phyloP scores from a whole-genome alignment of 2,329 filamentous ascomycete genomes.

The Pseudogymnoascus sp. region DNA sequence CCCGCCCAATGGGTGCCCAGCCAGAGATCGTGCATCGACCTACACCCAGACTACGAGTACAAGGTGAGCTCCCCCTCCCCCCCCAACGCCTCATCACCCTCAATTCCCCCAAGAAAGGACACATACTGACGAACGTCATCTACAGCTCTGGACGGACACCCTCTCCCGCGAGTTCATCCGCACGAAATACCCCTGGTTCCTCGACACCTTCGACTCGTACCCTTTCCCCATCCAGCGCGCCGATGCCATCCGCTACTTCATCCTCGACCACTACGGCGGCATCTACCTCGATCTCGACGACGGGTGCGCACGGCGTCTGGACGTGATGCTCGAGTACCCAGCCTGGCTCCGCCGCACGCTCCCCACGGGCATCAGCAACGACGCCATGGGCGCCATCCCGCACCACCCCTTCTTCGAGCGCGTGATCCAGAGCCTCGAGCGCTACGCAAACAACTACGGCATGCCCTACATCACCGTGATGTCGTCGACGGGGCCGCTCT shows the following conservation, averaged over 20 bases:
- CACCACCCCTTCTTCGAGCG: conserved; percentile 67
- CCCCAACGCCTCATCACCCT: not conserved
- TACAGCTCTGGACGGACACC: conserved; percentile 67
- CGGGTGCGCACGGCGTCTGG: conserved; percentile 32
- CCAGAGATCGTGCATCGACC: conserved; percentile 57
- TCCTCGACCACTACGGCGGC: conserved; percentile 68
- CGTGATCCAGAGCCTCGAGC: conserved; percentile 58
- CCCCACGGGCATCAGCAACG: conserved; percentile 74
- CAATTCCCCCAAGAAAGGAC: not conserved
- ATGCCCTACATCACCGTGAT: conserved; percentile 66
- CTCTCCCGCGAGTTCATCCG: conserved; percentile 63
- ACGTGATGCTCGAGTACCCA: conserved; percentile 60
- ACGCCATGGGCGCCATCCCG: conserved; percentile 66
- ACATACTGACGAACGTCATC: not conserved
- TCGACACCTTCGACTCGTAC: conserved; percentile 67
- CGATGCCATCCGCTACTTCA: conserved; percentile 72
- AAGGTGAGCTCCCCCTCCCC: conserved; percentile 41
- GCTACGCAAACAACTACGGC: conserved; percentile 59
- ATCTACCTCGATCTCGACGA: conserved; percentile 72
- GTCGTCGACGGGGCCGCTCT: conserved; percentile 69
- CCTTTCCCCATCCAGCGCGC: conserved; percentile 68
- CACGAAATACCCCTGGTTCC: conserved; percentile 68
- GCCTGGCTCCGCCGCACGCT: conserved; percentile 64
- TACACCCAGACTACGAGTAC: conserved; percentile 67
- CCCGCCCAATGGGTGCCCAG: conserved; percentile 58